Base-by-base conservation (phyloP, 768 basidiomycete genomes). In the Tricholoma sp. region DNA sequence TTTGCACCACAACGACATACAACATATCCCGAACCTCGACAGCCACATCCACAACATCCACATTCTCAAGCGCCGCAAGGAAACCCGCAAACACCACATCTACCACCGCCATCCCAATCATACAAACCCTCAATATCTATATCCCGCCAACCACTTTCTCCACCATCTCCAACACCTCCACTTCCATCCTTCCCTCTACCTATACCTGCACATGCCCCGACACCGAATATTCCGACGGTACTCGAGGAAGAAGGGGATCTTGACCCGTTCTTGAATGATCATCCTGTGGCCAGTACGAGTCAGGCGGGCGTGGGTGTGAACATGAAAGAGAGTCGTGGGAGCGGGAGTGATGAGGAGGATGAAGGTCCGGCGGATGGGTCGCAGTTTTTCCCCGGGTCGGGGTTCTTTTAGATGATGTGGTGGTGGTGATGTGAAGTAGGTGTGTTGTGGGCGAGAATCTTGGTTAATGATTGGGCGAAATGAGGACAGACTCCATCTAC, bases 331-430 rank as follows among this genome's bases (percentile, higher is more conserved):
- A 24, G 3, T 66, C 75, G 69, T 47, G 66, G 66, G 57, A 64
- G 66, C 60, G 67, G 73, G 46, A 60, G 52, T 47, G 58, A 51
- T 24, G 59, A 50, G 50, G 59, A 62, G 12, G 68, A 66, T 14
- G 66, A 66, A 18, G 64, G 60, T 27, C 64, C 59, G 21, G 59
- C 56, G 41, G 67, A 67, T 12, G 72, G 63, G 53, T 71, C 70
- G n/a, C 70, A 73, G 64, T 66, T 73, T 55, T 74, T 71, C 57
- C 72, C 75, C 52, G 75, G 75, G 19, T 75, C 74, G 50, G 75
- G 71, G 27, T 68, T 75, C 61, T 73, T 75, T 55, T 50, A 50
- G 47, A 31, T 24, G 21, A 32, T 32, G 31, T 32, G 31, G 31
- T 32, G 31, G 8, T 7, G 10, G 31, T 32, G 29, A 8, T 29